Base-by-base conservation (phyloP, 2,329 filamentous ascomycete genomes). In the Diaporthe aspalathi region DNA sequence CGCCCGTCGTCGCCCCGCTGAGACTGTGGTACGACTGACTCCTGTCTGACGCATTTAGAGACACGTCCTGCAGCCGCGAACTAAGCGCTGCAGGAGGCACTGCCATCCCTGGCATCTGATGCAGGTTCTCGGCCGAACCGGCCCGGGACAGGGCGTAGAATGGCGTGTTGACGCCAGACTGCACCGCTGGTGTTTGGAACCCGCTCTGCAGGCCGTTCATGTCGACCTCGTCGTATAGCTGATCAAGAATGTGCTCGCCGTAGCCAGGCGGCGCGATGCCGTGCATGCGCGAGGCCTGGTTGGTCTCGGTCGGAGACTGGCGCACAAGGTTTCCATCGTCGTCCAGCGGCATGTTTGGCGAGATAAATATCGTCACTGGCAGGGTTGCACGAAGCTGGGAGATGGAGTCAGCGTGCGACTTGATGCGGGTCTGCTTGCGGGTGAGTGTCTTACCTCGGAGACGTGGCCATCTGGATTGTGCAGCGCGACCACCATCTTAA, bases 401-500 rank as follows among this genome's bases (percentile, higher is more conserved):
- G 72, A 27, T 69, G 20, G 47, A 29, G 73, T 79, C 72, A 75
- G 68, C 77, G 54, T 76, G 73, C 45, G 27, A 62, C 47, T 60
- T 29, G 47, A 27, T 35, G 65, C n/a, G n/a, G n/a, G n/a, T 29
- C 1, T 38, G 22, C 60, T 38, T 38, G 47, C 29, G 45, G 20
- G 22, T 22, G 49, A 27, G 67, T 53, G 70, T 77, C 85, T 79
- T 85, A 93, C 90, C 87, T 98, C 95, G 70, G 95, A 98, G 69
- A 95, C 88, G 79, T 98, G 96, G 0, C 95, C 95, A 79, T 99
- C 96, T 0, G 96, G 95, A 77, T 99, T 98, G 81, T 94, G 92
- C 49, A 99, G 88, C 57, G 95, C 94, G 72, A 98, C 92, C 63
- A 94, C 94, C 78, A 98, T 88, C 83, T 95, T 95, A 75, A 98